Conservation (phyloP, 1,139 yeast genomes). For the Pichia sp. region DNA sequence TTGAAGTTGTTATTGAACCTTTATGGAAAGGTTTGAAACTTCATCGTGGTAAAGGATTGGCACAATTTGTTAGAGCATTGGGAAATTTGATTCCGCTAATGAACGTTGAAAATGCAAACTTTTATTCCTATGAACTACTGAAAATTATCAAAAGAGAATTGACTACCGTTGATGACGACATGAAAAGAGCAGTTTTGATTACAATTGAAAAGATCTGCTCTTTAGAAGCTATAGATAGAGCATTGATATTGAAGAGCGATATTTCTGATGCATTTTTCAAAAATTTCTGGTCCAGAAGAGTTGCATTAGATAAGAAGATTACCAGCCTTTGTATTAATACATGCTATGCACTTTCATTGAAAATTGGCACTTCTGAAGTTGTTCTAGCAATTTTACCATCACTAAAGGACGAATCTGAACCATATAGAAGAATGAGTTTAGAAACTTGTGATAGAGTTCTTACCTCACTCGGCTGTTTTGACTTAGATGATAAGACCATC, state of each 20-base stretch:
- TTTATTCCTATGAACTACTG: constrained; percentile 75
- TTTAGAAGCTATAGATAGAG: constrained; percentile 50
- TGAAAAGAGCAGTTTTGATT: constrained; percentile 70
- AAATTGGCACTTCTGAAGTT: constrained; percentile 63
- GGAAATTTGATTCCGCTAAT: constrained; percentile 84
- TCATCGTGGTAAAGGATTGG: constrained; percentile 76
- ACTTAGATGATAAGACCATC: constrained; percentile 58
- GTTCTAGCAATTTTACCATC: constrained; percentile 56
- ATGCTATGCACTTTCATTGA: constrained; percentile 62
- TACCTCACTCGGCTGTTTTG: constrained; percentile 45
- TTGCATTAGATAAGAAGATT: constrained; percentile 57
- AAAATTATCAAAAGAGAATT: constrained; percentile 69
- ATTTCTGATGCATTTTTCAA: constrained; percentile 59
- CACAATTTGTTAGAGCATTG: constrained; percentile 74
- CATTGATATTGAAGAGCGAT: constrained; percentile 47
- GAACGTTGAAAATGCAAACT: constrained; percentile 80
- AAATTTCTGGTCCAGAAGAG: constrained; percentile 75
- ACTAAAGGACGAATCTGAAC: constrained; percentile 81
- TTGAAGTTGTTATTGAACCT: constrained; percentile 70
- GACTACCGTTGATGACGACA: constrained; percentile 83
- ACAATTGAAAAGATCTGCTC: constrained; percentile 58
- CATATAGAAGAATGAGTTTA: constrained; percentile 74
- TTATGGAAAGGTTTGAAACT: constrained; percentile 77
- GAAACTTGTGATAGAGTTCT: constrained; percentile 60
- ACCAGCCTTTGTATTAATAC: constrained; percentile 70